Conservation (phyloP, 495 filamentous ascomycete species). For the Xylaria telfairii region DNA sequence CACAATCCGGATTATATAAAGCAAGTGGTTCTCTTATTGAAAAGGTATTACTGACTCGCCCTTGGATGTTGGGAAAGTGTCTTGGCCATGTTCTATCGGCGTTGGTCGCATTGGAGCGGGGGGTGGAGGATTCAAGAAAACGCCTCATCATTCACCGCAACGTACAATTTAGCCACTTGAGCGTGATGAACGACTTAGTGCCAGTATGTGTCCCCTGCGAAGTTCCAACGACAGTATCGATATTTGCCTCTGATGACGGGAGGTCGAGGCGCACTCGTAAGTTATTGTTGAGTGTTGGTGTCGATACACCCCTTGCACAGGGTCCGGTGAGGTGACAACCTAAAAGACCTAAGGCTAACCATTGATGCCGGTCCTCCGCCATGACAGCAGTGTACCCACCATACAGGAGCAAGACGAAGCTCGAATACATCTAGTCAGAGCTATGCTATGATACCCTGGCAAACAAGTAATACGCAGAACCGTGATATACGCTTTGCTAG, state of each 20-base stretch:
- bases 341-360: slow-evolving; percentile 32
- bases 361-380: slow-evolving; percentile 37
- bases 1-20: neutral
- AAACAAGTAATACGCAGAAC: neutral
- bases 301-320: slow-evolving; percentile 32
- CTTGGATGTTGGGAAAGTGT: neutral
- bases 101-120: slow-evolving; percentile 30
- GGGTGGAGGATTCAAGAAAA: slow-evolving; percentile 31
- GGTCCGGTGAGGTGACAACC: slow-evolving; percentile 27
- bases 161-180: slow-evolving; percentile 31
- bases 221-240: neutral
- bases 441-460: neutral
- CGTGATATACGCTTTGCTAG: neutral
- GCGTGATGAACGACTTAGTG: slow-evolving; percentile 23
- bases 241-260: slow-evolving; percentile 6
- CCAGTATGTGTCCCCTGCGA: slow-evolving; percentile 18
- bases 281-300: slow-evolving; percentile 35
- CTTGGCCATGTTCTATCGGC: slow-evolving; percentile 21
- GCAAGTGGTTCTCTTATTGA: neutral
- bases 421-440: neutral
- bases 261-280: slow-evolving; percentile 23
- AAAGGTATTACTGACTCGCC: neutral
- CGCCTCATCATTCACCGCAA: slow-evolving; percentile 32
- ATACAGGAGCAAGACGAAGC: slow-evolving; percentile 4
- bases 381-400: slow-evolving; percentile 37